Conservation (phyloP, 129 eudicot species). For the Chrysanthemum makinoi region DNA sequence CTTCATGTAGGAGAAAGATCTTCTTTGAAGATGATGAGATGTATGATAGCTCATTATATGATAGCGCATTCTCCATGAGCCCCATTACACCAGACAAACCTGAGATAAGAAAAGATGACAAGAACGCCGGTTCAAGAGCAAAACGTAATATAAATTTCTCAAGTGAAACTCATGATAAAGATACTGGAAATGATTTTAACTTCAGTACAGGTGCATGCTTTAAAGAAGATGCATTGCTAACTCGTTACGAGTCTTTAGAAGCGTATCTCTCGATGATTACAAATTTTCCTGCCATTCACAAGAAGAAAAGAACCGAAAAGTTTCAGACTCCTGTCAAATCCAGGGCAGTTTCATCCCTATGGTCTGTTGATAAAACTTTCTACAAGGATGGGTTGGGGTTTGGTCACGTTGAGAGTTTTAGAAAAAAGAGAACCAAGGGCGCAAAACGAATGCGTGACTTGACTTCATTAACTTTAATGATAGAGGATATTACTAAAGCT, state of each 20-base stretch:
- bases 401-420: constrained; percentile 30
- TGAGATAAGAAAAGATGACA: constrained; percentile 18
- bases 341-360: constrained; percentile 31
- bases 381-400: constrained; percentile 27
- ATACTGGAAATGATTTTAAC: constrained; percentile 34
- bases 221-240: constrained; percentile 26
- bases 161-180: constrained; percentile 29
- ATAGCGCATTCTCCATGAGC: constrained; percentile 16
- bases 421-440: constrained; percentile 59
- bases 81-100: constrained; percentile 34
- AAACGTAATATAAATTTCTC: constrained; percentile 59
- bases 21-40: constrained; percentile 46
- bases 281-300: constrained; percentile 49
- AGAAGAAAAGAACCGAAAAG: constrained; percentile 73
- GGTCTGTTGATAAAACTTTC: constrained; percentile 27
- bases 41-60: constrained; percentile 2
- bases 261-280: constrained; percentile 30
- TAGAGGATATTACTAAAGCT: neutral
- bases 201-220: constrained; percentile 42
- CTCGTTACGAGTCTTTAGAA: constrained; percentile 36
- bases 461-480: constrained; percentile 40
- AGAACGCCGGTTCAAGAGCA: constrained; percentile 43
- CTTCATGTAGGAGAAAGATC: constrained; percentile 59
- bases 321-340: constrained; percentile 27
- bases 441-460: constrained; percentile 51